Evolutionary conservation across 306 rosid species (phyloP), one percentile per base, ranked within the genome.

Genomic region (Acacia crassicarpa): DNA sequence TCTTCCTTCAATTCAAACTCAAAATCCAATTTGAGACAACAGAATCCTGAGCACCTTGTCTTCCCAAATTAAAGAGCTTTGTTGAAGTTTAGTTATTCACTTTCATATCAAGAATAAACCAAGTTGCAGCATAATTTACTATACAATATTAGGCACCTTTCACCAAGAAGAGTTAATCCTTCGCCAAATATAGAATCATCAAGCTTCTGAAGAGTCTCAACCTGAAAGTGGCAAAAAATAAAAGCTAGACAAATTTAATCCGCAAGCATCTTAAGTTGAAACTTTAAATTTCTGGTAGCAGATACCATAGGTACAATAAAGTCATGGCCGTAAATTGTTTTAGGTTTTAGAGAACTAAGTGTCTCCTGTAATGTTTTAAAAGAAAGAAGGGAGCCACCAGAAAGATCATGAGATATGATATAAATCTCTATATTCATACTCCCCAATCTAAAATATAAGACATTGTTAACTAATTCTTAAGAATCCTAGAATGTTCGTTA

Each of bases 131-230:
- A 59, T 40, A 32, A 40, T 81, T 65, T 76, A 68, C 59, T 25
- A 23, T 10, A 8, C 13, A 3, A 1, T 5, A 17, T 20, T 23
- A 38, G 91, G 79, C 49, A 94, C 98, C 97, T 93, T 81, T 86
- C 81, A 67, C 72, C 89, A 32, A 89, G 79, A 79, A 91, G 93
- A 82, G 99, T 90, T 82, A 95, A 87, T 73, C 99, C 99, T 88
- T 95, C 99, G 35, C 98, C 98, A 84, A 95, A 95, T 58, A 90
- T 70, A 27, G 91, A 79, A 76, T 14, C 33, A 78, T 88, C 90
- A 90, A 95, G 88, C 91, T 83, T 80, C 48, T 80, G 89, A 65
- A 95, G 83, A 32, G 41, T 84, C 87, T 91, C 89, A 58, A 93
- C 90, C 99, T 95, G 92, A 48, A 74, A 20, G 40, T 67, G 75